Base-by-base conservation (phyloP, 805 yeast genomes). In the Saturnispora zaruensis region DNA sequence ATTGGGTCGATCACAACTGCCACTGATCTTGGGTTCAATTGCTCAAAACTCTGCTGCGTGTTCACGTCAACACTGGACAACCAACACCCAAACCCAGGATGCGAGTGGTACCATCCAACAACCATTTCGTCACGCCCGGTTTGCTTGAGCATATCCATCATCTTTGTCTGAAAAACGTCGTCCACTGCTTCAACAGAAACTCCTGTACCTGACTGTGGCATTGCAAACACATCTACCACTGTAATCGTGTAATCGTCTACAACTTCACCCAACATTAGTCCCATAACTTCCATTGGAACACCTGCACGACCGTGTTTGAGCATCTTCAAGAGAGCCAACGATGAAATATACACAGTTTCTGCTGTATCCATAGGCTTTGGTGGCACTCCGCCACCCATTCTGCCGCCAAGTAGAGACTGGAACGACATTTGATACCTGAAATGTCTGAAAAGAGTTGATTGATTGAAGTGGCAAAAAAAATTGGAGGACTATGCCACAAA, bases 71-170 rank as follows among this genome's bases (percentile, higher is more conserved):
- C 98, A 26, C 90, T 82, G 11, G 98, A 90, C 59, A 93, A 76
- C 99, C 99, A 93, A 73, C 99, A 93, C n/a, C 99, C 99, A 66
- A 91, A 93, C 16, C 99, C 99, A 4, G 99, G 99, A 70, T 93
- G 99, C 13, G 98, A 90, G 66, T 93, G 99, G 72, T 93, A 93
- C 99, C 99, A 93, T 32, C 99, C 99, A 45, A 93, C 99, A 48
- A 93, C 99, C 87, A 87, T 89, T 66, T 93, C 95, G 69, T 90
- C 97, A 67, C 99, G 78, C n/a, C 99, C 99, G 0, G 99, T 93
- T 67, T 93, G 99, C 69, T 86, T 82, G 63, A 93, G 77, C 99
- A 93, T 93, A 64, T 93, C 99, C 99, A 93, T 93, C 99, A 93
- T 95, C 65, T 84, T 87, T 3, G 98, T 90, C 68, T 93, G 99